phyloP scores from a whole-genome alignment of 108 stramenopile species.

The Cyclotella baltica region DNA sequence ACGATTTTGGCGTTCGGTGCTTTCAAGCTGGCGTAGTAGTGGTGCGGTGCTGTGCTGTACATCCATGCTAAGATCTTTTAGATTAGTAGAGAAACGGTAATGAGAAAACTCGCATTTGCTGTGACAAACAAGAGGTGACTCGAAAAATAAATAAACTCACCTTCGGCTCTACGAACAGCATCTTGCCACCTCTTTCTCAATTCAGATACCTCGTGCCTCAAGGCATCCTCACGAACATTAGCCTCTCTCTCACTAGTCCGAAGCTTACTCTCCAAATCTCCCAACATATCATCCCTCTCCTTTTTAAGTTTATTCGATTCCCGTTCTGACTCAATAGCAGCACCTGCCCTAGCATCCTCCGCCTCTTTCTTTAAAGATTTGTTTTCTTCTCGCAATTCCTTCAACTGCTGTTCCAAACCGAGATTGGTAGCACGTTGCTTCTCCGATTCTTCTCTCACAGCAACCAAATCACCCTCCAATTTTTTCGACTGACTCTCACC shows the following conservation, averaged over 20 bases:
- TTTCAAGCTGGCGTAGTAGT: constrained; percentile 80
- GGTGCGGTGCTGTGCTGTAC: constrained; percentile 85
- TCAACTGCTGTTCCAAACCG: constrained; percentile 72
- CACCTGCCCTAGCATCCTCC: constrained; percentile 56
- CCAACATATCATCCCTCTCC: constrained; percentile 73
- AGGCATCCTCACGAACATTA: constrained; percentile 79
- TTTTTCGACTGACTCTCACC: constrained; percentile 76
- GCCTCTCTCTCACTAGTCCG: constrained; percentile 81
- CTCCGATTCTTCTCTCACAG: constrained; percentile 64
- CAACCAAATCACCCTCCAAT: constrained; percentile 66
- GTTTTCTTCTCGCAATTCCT: constrained; percentile 64
- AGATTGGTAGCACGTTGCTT: constrained; percentile 64
- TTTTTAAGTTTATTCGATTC: constrained; percentile 65
- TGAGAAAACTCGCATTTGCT: too few relatives aligned
- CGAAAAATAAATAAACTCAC: constrained; percentile 33
- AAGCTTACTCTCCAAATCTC: constrained; percentile 77
- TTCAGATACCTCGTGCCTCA: constrained; percentile 83
- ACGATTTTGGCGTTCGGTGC: constrained; percentile 79
- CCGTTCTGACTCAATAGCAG: constrained; percentile 63
- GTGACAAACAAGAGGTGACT: too few relatives aligned
- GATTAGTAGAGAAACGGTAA: constrained; percentile 1
- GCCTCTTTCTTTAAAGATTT: constrained; percentile 65
- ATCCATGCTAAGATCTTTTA: constrained; percentile 79
- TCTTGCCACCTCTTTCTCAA: constrained; percentile 89
- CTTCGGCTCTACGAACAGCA: constrained; percentile 84